Evolutionary conservation across 2,329 filamentous ascomycete genomes (phyloP), one percentile per base, ranked within the genome.

Genomic region (Sodiomyces alkalinus): DNA sequence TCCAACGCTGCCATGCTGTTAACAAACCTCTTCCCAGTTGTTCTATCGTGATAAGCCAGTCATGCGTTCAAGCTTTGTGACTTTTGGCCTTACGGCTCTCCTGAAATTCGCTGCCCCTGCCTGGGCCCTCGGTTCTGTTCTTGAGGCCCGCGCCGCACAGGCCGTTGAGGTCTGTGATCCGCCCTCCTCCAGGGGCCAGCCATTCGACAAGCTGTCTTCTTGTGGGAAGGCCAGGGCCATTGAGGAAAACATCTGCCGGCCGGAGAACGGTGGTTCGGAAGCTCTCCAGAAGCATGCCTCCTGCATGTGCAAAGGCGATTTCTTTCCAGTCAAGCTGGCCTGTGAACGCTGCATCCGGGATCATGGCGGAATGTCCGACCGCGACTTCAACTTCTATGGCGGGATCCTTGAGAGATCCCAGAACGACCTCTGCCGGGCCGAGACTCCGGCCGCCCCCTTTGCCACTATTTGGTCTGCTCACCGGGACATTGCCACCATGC

Each of bases 251-350:
- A 31, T 41, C 9, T 55, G 51, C 37, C 33, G 29, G 4, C 43
- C 51, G 27, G n/a, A n/a, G n/a, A 53, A 54, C 33, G 46, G 47
- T 33, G 51, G 46, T 4, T 28, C 32, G 0, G 7, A 17, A 7
- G 18, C 37, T 41, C 13, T 44, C 22, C 39, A 40, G 19, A 41
- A 42, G 9, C 46, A 53, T 35, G 44, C 45, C 23, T 35, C 46
- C 38, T 57, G 57, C 42, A 55, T 60, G 46, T 63, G 58, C 43
- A 41, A 41, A 7, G 52, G 57, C 20, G 51, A 46, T 31, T 60
- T 49, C 46, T 62, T 62, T 41, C 20, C 35, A 17, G 52, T 59
- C 33, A 60, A 56, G 55, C 30, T 44, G 7, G 52, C 46, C 28
- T 62, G 57, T 40, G 50, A 56, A 18, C 34, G 47, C 18, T 63